Conservation (phyloP, 805 yeast species). For the Candida railenensis region DNA sequence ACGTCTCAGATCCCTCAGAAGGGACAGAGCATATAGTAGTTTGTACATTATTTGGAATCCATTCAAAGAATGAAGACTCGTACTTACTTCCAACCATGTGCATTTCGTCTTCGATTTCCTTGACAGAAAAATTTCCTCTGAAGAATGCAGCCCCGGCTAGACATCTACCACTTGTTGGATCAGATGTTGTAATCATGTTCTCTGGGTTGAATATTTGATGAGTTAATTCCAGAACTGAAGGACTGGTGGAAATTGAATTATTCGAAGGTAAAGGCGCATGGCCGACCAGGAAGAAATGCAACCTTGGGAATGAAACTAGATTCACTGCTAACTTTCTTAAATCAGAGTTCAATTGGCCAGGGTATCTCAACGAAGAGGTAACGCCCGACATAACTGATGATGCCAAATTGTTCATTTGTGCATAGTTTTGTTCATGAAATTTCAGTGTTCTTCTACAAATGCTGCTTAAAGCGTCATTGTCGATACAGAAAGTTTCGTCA, state of each 20-base stretch:
- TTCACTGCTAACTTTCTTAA: constrained; percentile 91
- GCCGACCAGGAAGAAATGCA: constrained; percentile 94
- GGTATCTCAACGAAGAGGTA: constrained; percentile 89
- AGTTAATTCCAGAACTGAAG: constrained; percentile 86
- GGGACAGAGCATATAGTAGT: constrained; percentile 91
- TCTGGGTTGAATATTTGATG: constrained; percentile 91
- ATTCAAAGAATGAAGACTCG: constrained; percentile 82
- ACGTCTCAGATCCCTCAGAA: constrained; percentile 79
- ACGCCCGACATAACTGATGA: constrained; percentile 95
- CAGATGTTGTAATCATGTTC: constrained; percentile 95
- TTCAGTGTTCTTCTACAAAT: constrained; percentile 86
- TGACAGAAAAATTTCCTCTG: constrained; percentile 89
- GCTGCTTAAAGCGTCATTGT: constrained; percentile 89
- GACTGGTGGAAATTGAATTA: constrained; percentile 78
- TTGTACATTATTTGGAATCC: constrained; percentile 96
- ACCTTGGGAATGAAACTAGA: constrained; percentile 91
- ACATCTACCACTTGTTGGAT: constrained; percentile 88
- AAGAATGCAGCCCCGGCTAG: constrained; percentile 94
- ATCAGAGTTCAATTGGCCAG: constrained; percentile 93
- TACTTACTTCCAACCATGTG: constrained; percentile 78
- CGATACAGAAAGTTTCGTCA: constrained; percentile 93
- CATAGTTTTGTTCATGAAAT: constrained; percentile 73
- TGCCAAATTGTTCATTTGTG: constrained; percentile 77
- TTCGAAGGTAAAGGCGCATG: constrained; percentile 87
- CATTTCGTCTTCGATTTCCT: constrained; percentile 95